Percentiles rank a stretch among this genome's conserved stretches.
These are phyloP conservation scores for Phellopilus nigrolimitatus DNA, from an alignment of 1,284 basidiomycete genomes.

Conservation along the genomic window DNA sequence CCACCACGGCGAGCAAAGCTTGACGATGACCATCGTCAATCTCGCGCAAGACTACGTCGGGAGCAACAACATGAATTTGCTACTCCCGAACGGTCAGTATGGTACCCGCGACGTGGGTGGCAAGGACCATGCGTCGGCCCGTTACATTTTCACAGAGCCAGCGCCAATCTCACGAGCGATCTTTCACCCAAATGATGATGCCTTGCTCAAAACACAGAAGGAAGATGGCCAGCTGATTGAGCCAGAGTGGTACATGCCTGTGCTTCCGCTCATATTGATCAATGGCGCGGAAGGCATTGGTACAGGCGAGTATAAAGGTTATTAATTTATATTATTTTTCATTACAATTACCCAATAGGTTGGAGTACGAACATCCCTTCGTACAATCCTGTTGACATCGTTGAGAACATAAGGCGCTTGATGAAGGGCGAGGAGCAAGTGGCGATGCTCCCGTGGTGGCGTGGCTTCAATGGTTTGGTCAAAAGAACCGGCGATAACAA, in stretches of 20 bases:
- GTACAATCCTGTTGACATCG: constrained; percentile 91
- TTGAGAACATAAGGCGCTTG: constrained; percentile 81
- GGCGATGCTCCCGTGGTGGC: constrained; percentile 95
- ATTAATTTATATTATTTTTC: constrained; percentile 1
- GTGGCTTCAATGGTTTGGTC: constrained; percentile 90
- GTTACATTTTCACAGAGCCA: constrained; percentile 94
- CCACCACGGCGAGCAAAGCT: constrained; percentile 91
- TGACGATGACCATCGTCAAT: constrained; percentile 88
- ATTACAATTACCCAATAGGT: constrained; percentile 45
- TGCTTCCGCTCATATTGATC: constrained; percentile 85
- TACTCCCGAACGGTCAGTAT: constrained; percentile 92
- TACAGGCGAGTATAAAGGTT: constrained; percentile 57
- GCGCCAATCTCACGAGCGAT: constrained; percentile 74
- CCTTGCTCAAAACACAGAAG: constrained; percentile 76
- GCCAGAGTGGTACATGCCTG: constrained; percentile 93
- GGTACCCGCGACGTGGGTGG: constrained; percentile 90
- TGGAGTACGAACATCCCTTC: constrained; percentile 96
- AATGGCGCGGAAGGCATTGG: constrained; percentile 99
- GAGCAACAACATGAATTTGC: constrained; percentile 92
- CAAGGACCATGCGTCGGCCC: constrained; percentile 93
- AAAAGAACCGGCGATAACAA: constrained; percentile 79
- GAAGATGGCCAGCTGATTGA: constrained; percentile 91
- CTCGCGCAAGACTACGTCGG: constrained; percentile 95
- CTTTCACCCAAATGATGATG: constrained; percentile 85
- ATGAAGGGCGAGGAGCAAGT: constrained; percentile 85